Evolutionary conservation across 2,329 filamentous ascomycete species (phyloP).

Genomic region (Penicillium carneum): DNA sequence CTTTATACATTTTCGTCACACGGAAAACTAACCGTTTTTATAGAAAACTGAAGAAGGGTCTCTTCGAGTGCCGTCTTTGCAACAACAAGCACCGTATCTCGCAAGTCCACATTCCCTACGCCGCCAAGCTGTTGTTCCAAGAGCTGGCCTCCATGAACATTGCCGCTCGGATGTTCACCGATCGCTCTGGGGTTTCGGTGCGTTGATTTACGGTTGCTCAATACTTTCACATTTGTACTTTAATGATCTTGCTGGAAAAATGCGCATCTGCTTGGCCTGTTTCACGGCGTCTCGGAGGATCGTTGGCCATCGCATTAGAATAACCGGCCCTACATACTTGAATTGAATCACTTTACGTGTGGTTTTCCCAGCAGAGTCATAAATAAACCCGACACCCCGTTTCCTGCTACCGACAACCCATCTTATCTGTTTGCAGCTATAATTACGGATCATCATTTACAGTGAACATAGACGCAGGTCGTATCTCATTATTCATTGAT

Average conservation of each 20-base stretch:
- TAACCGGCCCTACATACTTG: slow-evolving; percentile 36
- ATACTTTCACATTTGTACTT: slow-evolving; percentile 34
- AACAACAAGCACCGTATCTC: slow-evolving; percentile 99
- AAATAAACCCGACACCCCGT: too few relatives aligned
- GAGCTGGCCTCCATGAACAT: slow-evolving; percentile 99
- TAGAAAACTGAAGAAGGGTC: slow-evolving; percentile 91
- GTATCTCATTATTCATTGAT: slow-evolving; percentile 37
- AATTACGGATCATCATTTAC: background rate
- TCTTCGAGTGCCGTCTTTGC: slow-evolving; percentile 95
- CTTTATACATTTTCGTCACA: slow-evolving; percentile 9
- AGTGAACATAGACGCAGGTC: slow-evolving; percentile 17
- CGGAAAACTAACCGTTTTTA: slow-evolving; percentile 20
- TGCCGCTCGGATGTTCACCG: slow-evolving; percentile 94
- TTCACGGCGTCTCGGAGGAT: slow-evolving; percentile 36
- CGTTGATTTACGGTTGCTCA: slow-evolving; percentile 41
- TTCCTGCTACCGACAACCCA: background rate
- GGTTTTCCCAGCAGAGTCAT: background rate
- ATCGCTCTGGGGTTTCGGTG: slow-evolving; percentile 58
- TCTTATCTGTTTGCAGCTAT: too few relatives aligned
- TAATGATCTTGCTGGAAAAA: slow-evolving; percentile 40
- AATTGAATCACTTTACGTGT: slow-evolving; percentile 21
- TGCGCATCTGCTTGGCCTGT: slow-evolving; percentile 30
- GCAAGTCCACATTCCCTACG: slow-evolving; percentile 96
- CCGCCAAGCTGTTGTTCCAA: slow-evolving; percentile 97
- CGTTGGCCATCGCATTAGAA: slow-evolving; percentile 30